Evolutionary conservation across 2,329 filamentous ascomycete genomes (phyloP), one percentile per base, ranked within the genome.

Genomic region (Sarocladiaceae sp.): DNA sequence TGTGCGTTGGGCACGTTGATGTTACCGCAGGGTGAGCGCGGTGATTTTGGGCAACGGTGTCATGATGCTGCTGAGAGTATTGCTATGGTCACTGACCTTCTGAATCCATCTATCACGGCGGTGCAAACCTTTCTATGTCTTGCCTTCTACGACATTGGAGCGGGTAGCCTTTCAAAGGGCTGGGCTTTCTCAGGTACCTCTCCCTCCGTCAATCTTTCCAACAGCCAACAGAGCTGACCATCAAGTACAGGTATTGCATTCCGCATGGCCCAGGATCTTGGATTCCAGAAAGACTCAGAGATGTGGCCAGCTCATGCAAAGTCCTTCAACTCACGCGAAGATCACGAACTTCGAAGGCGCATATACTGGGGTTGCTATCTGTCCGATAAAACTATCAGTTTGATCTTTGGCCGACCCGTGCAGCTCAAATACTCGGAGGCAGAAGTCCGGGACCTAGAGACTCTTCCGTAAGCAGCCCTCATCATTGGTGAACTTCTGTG

Each of bases 321-420:
- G 1, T 61, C 63, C 0, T 47, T 64, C 0, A 53, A 51, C 3
- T 58, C 59, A 0, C 37, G 51, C 0, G 60, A 63, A 31, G 60
- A 65, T n/a, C 22, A 62, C 11, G 63, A 63, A 23, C 58, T 65
- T 2, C 57, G 62, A 1, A 46, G 62, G 4, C 59, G 62, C 1
- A 65, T 65, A 15, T 64, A 62, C 46, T 65, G 63, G 63, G 62
- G 62, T 13, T 63, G 59, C 26, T 64, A 64, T 46, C 55, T 57
- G 13, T 63, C 60, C 0, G 62, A 65, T 36, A 65, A 65, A 37
- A 28, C 61, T 12, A 58, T 60, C 10, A 61, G 57, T 20, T 50
- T 57, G 8, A 52, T 57, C 1, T 44, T 61, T 2, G 59, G 57
- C 0, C 54, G 54, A 8, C 54, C 57, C 1, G 54, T 59, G 2